Conservation (phyloP, 306 rosid species). For the Citrullus colocynthis region DNA sequence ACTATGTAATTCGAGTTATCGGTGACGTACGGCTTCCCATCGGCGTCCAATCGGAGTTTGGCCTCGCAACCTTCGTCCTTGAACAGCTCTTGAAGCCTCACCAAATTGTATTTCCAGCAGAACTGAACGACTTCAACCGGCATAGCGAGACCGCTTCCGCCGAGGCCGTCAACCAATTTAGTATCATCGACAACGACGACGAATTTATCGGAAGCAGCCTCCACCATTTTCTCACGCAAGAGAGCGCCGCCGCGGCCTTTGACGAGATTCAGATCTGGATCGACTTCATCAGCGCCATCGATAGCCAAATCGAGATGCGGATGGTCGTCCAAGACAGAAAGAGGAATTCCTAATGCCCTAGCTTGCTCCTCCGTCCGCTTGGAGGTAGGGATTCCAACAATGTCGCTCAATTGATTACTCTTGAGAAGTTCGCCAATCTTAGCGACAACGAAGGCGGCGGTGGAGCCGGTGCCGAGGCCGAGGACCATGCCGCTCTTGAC, state of each 20-base stretch:
- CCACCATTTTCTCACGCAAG: conserved; percentile 73
- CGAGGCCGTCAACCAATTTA: conserved; percentile 45
- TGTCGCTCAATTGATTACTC: conserved; percentile 44
- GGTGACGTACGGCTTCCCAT: conserved; percentile 44
- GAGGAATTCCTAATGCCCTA: conserved; percentile 48
- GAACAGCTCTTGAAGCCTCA: conserved; percentile 36
- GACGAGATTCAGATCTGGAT: conserved; percentile 53
- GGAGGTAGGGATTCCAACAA: conserved; percentile 76
- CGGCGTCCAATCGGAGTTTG: conserved; percentile 35
- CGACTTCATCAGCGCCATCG: conserved; percentile 89
- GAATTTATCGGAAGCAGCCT: conserved; percentile 54
- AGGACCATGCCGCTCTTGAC: conserved; percentile 81
- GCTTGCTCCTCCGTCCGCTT: conserved; percentile 67
- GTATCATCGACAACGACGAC: conserved; percentile 70
- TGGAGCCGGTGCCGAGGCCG: conserved; percentile 81
- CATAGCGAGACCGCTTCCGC: conserved; percentile 69
- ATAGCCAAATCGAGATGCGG: conserved; percentile 65
- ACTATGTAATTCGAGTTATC: conserved; percentile 65
- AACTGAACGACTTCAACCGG: conserved; percentile 67
- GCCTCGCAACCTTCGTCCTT: conserved; percentile 52
- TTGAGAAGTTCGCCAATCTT: conserved; percentile 70
- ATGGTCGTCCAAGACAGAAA: conserved; percentile 56
- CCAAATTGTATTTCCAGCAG: conserved; percentile 65
- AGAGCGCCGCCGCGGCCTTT: conserved; percentile 89
- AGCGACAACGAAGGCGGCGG: conserved; percentile 65